Conservation (phyloP, 2,329 filamentous ascomycete species). For the Aureobasidium sp. region DNA sequence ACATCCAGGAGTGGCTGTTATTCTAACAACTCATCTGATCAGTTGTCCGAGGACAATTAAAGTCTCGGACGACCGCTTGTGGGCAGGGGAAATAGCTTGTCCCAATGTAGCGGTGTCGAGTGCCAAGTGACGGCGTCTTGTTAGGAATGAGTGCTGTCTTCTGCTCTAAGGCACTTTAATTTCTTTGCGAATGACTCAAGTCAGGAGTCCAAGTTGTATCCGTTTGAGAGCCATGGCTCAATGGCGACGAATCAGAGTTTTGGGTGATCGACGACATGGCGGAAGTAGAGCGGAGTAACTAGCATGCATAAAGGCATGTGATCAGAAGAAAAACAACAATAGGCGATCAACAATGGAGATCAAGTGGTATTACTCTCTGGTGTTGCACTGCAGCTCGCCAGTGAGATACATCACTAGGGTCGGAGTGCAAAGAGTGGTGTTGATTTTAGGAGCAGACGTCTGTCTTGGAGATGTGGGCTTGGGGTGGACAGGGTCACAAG, state of each 20-base stretch:
- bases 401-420: neutral
- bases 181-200: neutral
- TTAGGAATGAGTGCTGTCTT: slow-evolving; percentile 4
- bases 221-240: neutral
- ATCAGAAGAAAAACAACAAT: neutral
- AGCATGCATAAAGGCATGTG: neutral
- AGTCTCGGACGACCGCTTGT: neutral
- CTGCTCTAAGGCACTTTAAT: neutral
- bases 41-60: neutral
- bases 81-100: neutral
- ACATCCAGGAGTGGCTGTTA: neutral
- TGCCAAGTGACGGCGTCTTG: neutral
- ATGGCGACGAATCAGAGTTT: neutral
- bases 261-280: slow-evolving; percentile 1
- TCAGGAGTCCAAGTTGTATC: neutral
- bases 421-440: neutral
- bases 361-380: neutral
- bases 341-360: neutral
- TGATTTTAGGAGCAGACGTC: neutral
- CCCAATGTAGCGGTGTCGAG: neutral
- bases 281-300: slow-evolving; percentile 1
- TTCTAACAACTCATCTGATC: neutral
- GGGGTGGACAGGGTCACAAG: neutral
- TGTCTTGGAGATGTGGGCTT: neutral
- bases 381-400: slow-evolving; percentile 8